Evolutionary conservation across 2,329 filamentous ascomycete species (phyloP), one percentile per base, ranked within the genome.

Genomic region (Diplocarpon rosae): DNA sequence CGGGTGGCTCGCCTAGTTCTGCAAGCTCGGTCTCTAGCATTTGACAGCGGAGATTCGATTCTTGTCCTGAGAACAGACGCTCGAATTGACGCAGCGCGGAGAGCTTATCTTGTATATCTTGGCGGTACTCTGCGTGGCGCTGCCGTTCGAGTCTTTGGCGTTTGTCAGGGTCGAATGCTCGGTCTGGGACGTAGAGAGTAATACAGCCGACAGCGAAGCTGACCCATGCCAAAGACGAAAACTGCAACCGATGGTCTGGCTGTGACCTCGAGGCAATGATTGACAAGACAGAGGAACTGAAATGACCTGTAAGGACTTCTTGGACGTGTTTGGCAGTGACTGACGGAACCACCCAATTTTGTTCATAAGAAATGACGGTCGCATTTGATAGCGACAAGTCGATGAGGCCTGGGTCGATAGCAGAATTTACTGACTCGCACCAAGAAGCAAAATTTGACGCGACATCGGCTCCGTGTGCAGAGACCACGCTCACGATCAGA

Each of bases 181-280:
- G 80, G 62, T 94, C 83, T 0, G 93, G 89, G 2, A 96, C 79
- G 58, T 90, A 95, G 2, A 95, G 70, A 50, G 76, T 75, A 38
- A 96, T 69, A 32, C 82, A 76, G 13, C 81, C 80, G 15, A 89
- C 65, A 1, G 85, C 82, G 48, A 95, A 79, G 40, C 83, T 72
- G 24, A 88, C 71, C 78, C 89, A 92, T 5, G 84, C 81, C 16
- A 82, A 64, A 15, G 76, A 72, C 15, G 70, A 65, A 40, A 64
- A 60, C 41, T 52, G 54, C 31, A 62, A 57, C 9, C 56, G 47
- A n/a, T 52, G 43, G 5, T 56, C 43, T n/a, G 52, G 44, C 5
- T 55, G 48, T 15, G 56, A 44, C 4, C 56, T 34, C 36, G 60
- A 57, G 28, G 64, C 53, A 27, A 56, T 51, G 30, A 62, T 56